A percentile compares a stretch with the other conserved stretches of the same genome.
phyloP scores from a whole-genome alignment of 306 rosid species.

The Vigna mungo region DNA sequence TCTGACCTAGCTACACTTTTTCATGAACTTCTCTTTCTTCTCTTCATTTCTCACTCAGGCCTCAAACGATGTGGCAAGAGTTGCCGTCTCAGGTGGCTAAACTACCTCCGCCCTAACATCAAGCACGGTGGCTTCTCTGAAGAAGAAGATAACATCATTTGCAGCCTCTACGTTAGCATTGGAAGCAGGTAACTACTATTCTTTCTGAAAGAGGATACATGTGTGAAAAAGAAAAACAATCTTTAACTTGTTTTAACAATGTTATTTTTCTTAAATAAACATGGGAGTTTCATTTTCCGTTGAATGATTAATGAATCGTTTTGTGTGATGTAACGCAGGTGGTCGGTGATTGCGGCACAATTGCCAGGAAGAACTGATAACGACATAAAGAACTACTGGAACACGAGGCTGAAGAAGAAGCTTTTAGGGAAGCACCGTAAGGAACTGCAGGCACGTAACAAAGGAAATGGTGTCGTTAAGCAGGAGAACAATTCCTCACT shows the following conservation, averaged over 20 bases:
- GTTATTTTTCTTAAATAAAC: background rate
- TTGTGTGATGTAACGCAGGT: constrained; percentile 46
- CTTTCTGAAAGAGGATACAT: background rate
- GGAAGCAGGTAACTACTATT: constrained; percentile 78
- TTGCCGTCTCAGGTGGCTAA: constrained; percentile 89
- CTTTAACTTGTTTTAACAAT: background rate
- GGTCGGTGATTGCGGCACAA: constrained; percentile 95
- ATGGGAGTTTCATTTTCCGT: background rate
- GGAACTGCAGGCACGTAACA: constrained; percentile 56
- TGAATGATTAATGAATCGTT: background rate
- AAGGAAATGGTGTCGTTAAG: constrained; percentile 44
- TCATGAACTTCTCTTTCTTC: background rate
- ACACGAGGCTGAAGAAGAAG: constrained; percentile 90
- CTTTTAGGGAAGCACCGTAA: constrained; percentile 82
- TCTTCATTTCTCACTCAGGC: constrained; percentile 52
- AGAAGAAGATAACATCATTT: constrained; percentile 88
- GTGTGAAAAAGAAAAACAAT: background rate
- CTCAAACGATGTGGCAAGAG: constrained; percentile 93
- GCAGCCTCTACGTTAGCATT: constrained; percentile 82
- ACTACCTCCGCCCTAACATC: constrained; percentile 91
- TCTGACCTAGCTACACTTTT: background rate
- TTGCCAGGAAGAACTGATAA: constrained; percentile 91
- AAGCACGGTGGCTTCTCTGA: constrained; percentile 90
- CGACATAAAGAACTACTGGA: constrained; percentile 95
- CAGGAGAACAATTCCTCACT: constrained; percentile 47